A percentile compares a stretch with the other conserved stretches of the same genome.
Conservation (phyloP, 352 stramenopile species). For the Globisporangium nodosum region DNA sequence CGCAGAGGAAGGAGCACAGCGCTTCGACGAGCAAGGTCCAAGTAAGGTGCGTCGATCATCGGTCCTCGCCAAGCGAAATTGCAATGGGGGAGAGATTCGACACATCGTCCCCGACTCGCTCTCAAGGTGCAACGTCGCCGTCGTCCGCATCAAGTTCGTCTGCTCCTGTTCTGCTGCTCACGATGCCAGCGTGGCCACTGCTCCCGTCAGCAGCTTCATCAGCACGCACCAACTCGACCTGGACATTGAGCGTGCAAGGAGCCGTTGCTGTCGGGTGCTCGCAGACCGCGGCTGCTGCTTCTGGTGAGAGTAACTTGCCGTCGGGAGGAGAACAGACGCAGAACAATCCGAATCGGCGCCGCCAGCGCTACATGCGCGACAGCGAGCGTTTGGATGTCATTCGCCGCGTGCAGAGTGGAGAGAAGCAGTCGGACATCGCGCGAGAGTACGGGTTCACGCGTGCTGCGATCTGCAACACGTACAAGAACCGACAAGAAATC, state of each 20-base stretch:
- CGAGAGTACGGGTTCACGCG: slow-evolving; percentile 66
- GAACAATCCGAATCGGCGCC: background rate
- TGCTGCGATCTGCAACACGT: slow-evolving; percentile 55
- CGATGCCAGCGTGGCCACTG: background rate
- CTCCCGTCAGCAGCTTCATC: background rate
- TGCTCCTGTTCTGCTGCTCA: background rate
- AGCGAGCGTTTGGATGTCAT: slow-evolving; percentile 10
- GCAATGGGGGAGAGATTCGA: background rate
- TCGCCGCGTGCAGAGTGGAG: slow-evolving; percentile 32
- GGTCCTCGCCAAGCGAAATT: background rate
- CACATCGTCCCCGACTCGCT: background rate
- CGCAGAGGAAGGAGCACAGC: background rate
- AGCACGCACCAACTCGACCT: background rate
- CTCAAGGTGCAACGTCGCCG: background rate
- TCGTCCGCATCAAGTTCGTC: background rate
- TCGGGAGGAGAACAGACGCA: background rate
- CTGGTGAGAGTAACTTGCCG: background rate
- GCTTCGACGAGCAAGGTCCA: background rate
- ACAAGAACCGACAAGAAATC: slow-evolving; percentile 50
- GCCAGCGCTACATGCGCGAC: slow-evolving; percentile 9
- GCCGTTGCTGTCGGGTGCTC: background rate
- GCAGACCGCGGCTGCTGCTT: background rate
- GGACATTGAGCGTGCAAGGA: background rate
- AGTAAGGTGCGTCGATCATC: background rate
- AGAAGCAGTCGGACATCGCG: slow-evolving; percentile 56